Base-by-base conservation (phyloP, 805 yeast genomes). In the Candida endomychidarum region DNA sequence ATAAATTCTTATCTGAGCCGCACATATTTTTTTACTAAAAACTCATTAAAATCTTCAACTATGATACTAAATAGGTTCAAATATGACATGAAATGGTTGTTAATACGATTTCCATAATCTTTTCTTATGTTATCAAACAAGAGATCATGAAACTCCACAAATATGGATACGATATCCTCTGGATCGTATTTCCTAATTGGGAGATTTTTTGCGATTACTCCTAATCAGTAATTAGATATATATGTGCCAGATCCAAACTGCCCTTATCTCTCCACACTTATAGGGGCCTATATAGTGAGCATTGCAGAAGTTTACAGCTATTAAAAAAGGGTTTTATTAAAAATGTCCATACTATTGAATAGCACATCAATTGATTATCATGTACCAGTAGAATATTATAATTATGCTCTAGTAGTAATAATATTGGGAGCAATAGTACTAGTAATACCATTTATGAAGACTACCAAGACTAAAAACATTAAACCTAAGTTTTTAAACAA, bases 401-500 rank as follows among this genome's bases (percentile, higher is more conserved):
- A 37, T 17, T 37, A 31, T 24, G 21, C 14, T 2, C n/a, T 28
- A 23, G 9, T 37, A 8, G 14, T 37, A 4, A 10, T 27, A 16
- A 5, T 39, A 18, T 2, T 43, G 24, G 36, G 16, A 6, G 25
- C 28, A 5, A 3, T 24, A 11, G 7, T 37, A 24, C 11, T 37
- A 18, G 5, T 10, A 12, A 33, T 33, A 18, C 36, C 33, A 3
- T 28, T 10, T 8, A 23, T 8, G n/a, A 32, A 38, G 16, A 9
- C 16, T 8, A 29, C n/a, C 9, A 12, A 23, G 4, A 14, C 6
- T 2, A 15, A 21, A n/a, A 7, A 18, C 12, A 7, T 27, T 4
- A 35, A 20, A 36, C 8, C 25, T 17, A 8, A 27, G 5, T 14
- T 17, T n/a, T 17, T 16, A 7, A 46, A 46, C 26, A 43, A 46